phyloP scores from a whole-genome alignment of 306 rosid species.

The Dryas octopetala region DNA sequence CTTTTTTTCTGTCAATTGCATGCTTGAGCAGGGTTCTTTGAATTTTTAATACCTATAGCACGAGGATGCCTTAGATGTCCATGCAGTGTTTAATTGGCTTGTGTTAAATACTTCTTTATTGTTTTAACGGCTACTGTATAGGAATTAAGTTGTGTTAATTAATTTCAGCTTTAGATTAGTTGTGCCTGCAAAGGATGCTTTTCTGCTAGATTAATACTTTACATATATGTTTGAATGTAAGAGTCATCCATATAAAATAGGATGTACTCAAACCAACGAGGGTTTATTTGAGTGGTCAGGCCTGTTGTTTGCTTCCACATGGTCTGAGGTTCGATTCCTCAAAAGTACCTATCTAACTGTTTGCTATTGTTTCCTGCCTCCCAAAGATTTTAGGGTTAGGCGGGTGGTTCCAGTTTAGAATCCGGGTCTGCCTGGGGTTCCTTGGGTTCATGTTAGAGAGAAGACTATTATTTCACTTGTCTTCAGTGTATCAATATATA shows the following conservation, averaged over 20 bases:
- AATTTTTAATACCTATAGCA: constrained; percentile 2
- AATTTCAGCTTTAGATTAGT: too few relatives aligned
- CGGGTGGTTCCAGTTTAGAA: neutral
- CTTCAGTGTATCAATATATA: too few relatives aligned
- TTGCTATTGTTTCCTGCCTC: neutral
- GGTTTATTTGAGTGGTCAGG: neutral
- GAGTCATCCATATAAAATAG: too few relatives aligned
- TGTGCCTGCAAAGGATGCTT: too few relatives aligned
- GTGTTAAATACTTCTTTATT: neutral
- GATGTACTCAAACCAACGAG: too few relatives aligned
- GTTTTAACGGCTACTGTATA: neutral
- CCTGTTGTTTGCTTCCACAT: neutral
- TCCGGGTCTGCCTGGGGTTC: neutral
- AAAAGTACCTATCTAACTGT: neutral
- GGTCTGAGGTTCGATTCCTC: neutral
- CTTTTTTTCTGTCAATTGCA: constrained; percentile 34
- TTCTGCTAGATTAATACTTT: too few relatives aligned
- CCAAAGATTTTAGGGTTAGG: neutral
- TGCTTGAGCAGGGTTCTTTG: constrained; percentile 24
- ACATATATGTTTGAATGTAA: too few relatives aligned
- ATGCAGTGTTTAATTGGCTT: neutral
- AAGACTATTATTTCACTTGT: too few relatives aligned
- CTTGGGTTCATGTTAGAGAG: too few relatives aligned
- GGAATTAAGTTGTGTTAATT: neutral
- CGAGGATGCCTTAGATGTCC: constrained; percentile 1